These are phyloP conservation scores for Leptographium wingfieldii DNA, from an alignment of 2,329 filamentous ascomycete genomes.

Conservation along the genomic window DNA sequence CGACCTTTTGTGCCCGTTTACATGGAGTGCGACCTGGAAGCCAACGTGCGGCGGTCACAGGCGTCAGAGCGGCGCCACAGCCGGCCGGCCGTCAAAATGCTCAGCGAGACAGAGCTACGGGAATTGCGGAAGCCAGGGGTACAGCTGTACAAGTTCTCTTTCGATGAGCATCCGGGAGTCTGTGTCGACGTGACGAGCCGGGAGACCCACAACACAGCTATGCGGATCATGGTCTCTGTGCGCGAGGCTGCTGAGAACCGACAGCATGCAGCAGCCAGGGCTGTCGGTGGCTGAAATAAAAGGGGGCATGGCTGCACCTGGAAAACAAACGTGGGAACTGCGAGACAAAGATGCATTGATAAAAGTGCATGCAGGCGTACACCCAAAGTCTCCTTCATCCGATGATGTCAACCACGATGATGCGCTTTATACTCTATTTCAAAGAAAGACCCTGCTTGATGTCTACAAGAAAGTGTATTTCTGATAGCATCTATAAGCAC, in stretches of 20 bases:
- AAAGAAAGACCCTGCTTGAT: too few species aligned
- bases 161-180: slow-evolving; percentile 5
- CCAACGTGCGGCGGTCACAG: slow-evolving; percentile 15
- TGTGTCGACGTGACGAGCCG: slow-evolving; percentile 16
- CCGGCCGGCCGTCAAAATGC: slow-evolving; percentile 2
- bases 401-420: too few species aligned
- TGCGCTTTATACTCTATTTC: too few species aligned
- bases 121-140: slow-evolving; percentile 6
- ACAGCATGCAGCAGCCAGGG: not conserved
- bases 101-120: not conserved
- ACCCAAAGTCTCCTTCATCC: too few species aligned
- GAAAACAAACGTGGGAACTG: not conserved
- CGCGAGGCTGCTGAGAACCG: slow-evolving; percentile 6
- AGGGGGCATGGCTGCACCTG: not conserved
- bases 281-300: not conserved
- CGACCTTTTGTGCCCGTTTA: slow-evolving; percentile 18
- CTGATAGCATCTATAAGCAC: too few species aligned
- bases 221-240: slow-evolving; percentile 18
- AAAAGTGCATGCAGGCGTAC: too few species aligned
- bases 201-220: slow-evolving; percentile 14
- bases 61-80: slow-evolving; percentile 13
- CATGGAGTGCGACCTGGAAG: slow-evolving; percentile 14
- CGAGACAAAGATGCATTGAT: too few species aligned
- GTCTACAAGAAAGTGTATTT: too few species aligned
- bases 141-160: slow-evolving; percentile 9